Conservation (phyloP, 2,329 filamentous ascomycete species). For the Epichloe gansuensis region DNA sequence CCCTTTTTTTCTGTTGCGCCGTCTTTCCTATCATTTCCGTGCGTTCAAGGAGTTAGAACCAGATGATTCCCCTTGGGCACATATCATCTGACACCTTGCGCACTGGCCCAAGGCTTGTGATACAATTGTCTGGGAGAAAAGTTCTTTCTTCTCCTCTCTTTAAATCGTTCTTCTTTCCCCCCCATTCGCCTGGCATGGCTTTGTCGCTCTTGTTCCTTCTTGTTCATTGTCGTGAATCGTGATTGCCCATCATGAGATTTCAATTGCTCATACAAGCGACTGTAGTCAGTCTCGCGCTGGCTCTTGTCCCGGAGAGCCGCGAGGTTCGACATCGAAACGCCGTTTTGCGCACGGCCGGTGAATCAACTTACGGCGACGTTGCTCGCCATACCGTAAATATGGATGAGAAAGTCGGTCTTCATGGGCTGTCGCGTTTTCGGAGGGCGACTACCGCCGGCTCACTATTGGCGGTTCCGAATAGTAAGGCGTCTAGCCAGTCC, state of each 20-base stretch:
- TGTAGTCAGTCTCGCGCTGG: background rate
- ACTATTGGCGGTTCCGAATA: background rate
- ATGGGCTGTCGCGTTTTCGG: background rate
- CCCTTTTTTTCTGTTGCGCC: background rate
- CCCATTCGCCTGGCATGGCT: background rate
- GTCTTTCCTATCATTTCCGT: background rate
- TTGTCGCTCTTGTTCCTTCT: background rate
- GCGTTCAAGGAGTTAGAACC: background rate
- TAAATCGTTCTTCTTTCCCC: background rate
- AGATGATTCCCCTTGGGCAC: background rate
- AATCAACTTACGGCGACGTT: background rate
- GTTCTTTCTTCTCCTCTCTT: background rate
- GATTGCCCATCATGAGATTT: background rate
- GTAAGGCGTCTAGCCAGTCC: background rate
- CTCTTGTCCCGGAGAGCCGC: background rate
- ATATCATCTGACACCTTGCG: background rate
- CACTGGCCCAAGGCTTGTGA: background rate
- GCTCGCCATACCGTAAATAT: background rate
- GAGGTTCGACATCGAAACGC: background rate
- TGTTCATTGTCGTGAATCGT: background rate
- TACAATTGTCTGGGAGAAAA: background rate
- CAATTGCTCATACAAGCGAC: slow-evolving; percentile 3
- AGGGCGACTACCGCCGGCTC: background rate
- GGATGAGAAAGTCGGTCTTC: background rate
- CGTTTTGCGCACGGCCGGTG: background rate